These are phyloP conservation scores for Leccinum subrobustum DNA, from an alignment of 1,284 basidiomycete species.

Conservation along the genomic window DNA sequence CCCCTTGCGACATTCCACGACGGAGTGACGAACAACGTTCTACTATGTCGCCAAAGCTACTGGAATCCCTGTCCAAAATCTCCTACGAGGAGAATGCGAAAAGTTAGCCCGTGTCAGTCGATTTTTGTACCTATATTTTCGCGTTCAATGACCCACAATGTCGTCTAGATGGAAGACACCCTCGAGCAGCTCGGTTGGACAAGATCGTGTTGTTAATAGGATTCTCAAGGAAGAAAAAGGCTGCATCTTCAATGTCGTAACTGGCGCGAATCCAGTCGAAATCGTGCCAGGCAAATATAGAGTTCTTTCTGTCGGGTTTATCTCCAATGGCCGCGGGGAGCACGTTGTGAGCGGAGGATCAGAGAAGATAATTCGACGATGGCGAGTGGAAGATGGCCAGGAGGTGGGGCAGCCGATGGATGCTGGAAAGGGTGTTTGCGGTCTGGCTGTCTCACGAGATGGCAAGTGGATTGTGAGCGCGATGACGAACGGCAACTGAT, in stretches of 20 bases:
- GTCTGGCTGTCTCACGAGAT: neutral
- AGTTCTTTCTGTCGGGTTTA: neutral
- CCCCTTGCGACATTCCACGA: too few species aligned
- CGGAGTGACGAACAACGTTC: too few species aligned
- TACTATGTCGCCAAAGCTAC: too few species aligned
- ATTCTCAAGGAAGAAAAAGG: neutral
- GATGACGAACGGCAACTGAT: neutral
- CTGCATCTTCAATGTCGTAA: neutral
- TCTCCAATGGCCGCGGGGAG: neutral
- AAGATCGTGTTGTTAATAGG: too few species aligned
- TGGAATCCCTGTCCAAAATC: too few species aligned
- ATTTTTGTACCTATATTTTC: too few species aligned
- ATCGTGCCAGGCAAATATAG: neutral
- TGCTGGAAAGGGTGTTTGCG: neutral
- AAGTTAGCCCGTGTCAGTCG: too few species aligned
- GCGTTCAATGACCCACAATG: too few species aligned
- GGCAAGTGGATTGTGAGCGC: neutral
- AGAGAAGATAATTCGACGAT: neutral
- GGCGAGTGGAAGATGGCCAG: neutral
- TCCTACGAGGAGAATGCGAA: too few species aligned
- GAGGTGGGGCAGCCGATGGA: neutral
- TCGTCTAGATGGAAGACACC: too few species aligned
- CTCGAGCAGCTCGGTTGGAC: too few species aligned
- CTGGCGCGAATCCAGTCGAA: neutral
- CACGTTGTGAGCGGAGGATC: neutral